These are phyloP conservation scores for Domatiomyces globalis DNA, from an alignment of 2,329 filamentous ascomycete species.

Conservation along the genomic window DNA sequence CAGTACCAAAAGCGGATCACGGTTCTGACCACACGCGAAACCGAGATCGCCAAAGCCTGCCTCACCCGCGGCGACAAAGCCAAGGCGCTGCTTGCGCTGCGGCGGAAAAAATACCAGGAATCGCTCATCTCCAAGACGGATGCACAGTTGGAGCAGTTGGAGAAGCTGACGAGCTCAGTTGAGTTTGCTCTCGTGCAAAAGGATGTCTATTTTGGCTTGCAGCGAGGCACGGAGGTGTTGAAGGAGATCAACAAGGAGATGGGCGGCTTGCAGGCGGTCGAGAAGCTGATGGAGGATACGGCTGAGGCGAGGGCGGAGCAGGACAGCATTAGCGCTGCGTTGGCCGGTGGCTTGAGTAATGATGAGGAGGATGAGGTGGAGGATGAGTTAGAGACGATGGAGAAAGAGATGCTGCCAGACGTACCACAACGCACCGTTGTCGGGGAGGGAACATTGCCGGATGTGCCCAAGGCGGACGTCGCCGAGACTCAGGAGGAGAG, in stretches of 20 bases:
- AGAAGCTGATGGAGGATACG: constrained; percentile 87
- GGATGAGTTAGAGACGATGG: constrained; percentile 75
- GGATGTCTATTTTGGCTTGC: constrained; percentile 81
- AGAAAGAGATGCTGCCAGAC: constrained; percentile 43
- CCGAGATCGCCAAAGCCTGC: constrained; percentile 69
- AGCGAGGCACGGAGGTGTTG: constrained; percentile 80
- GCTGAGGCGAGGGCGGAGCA: constrained; percentile 88
- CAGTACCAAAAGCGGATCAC: constrained; percentile 89
- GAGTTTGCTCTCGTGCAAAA: constrained; percentile 97
- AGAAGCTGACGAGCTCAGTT: constrained; percentile 73
- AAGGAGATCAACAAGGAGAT: constrained; percentile 90
- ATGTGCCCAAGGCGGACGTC: constrained; percentile 25
- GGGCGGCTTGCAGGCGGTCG: constrained; percentile 83
- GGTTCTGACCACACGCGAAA: constrained; percentile 74
- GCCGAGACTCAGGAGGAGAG: constrained; percentile 19
- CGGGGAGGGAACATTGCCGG: constrained; percentile 23
- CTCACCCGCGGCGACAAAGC: constrained; percentile 65
- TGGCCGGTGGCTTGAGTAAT: constrained; percentile 75
- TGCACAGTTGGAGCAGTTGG: constrained; percentile 81
- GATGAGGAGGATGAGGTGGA: constrained; percentile 97
- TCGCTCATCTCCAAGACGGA: constrained; percentile 79
- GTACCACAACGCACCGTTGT: constrained; percentile 16
- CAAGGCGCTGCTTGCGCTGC: constrained; percentile 71
- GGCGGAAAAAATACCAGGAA: constrained; percentile 95
- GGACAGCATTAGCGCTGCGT: constrained; percentile 85